Evolutionary conservation across 2,329 filamentous ascomycete genomes (phyloP).

Genomic region (Arthrobotrys megalospora): DNA sequence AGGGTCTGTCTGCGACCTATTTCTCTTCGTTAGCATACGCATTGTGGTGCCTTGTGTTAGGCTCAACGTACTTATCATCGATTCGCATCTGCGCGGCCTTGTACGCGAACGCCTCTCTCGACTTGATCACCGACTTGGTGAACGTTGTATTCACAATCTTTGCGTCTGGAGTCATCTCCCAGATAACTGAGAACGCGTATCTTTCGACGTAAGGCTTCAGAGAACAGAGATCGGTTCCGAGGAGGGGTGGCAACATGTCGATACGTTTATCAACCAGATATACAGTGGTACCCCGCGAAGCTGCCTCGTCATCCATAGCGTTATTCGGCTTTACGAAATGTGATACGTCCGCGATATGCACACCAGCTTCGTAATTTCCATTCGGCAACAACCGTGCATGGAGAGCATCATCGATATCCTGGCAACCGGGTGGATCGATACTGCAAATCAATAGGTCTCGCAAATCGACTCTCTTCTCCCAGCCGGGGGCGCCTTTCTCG

Average conservation of each 20-base stretch:
- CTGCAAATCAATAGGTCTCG: slow-evolving; percentile 92
- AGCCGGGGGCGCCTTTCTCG: slow-evolving; percentile 83
- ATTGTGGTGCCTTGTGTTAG: background rate
- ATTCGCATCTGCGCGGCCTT: slow-evolving; percentile 95
- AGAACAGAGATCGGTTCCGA: slow-evolving; percentile 96
- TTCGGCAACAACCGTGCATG: slow-evolving; percentile 88
- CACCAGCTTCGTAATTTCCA: slow-evolving; percentile 94
- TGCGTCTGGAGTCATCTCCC: slow-evolving; percentile 89
- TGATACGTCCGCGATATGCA: slow-evolving; percentile 99
- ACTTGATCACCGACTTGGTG: slow-evolving; percentile 98
- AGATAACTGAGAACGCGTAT: slow-evolving; percentile 85
- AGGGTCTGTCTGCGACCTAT: slow-evolving; percentile 79
- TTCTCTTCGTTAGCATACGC: slow-evolving; percentile 12
- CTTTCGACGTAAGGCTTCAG: slow-evolving; percentile 98
- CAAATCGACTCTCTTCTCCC: slow-evolving; percentile 87
- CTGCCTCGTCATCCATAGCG: slow-evolving; percentile 96
- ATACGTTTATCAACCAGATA: slow-evolving; percentile 99
- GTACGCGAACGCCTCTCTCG: slow-evolving; percentile 96
- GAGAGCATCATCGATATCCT: slow-evolving; percentile 97
- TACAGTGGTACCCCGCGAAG: slow-evolving; percentile 93
- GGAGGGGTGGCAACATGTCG: slow-evolving; percentile 97
- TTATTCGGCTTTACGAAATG: slow-evolving; percentile 98
- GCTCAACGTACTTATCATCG: slow-evolving; percentile 78
- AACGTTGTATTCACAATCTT: slow-evolving; percentile 89
- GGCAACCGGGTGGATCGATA: slow-evolving; percentile 95